Evolutionary conservation across 805 yeast species (phyloP), one percentile per base, ranked within the genome.

Genomic region (Lipomyces chichibuensis): DNA sequence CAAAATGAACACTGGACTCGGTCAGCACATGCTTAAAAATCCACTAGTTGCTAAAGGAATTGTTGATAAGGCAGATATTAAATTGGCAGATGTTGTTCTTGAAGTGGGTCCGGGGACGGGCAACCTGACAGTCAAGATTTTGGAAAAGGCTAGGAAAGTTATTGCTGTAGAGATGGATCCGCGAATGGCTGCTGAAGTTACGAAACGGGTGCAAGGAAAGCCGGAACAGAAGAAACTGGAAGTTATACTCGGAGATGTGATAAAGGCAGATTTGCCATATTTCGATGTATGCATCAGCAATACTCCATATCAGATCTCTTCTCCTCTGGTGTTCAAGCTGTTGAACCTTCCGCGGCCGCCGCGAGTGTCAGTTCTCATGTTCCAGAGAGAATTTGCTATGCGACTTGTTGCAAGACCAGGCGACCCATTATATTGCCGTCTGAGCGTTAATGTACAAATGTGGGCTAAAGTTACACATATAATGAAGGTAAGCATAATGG

Each of bases 31-130:
- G 71, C 84, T 95, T 76, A 95, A 95, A 76, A 95, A 95, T 77
- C 99, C 99, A 0, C 82, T 93, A 63, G 95, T 95, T 35, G 98
- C 99, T 5, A 98, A 95, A 77, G 98, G 98, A 17, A 95, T 95
- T 77, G 99, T 95, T 20, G 98, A 95, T 77, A 94, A 94, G 76
- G 98, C 99, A 1, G 89, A 87, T 51, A 89, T 95, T 64, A 89
- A 87, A 74, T 98, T 98, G 2, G 88, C 96, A 37, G 99, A 95
- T 76, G 87, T 87, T 7, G 98, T 95, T 1, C 82, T 95, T 54
- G 99, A 95, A 81, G 97, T 95, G 62, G 99, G 99, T 74, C 99
- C 99, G 2, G 99, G 99, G 86, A 95, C 99, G 0, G 99, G 99
- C 81, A 95, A 95, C 75, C 83, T 95, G 80, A 95, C 99, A 0